These are phyloP conservation scores for Liquidambar formosana DNA, from an alignment of 164 flowering plant genomes.

Conservation along the genomic window DNA sequence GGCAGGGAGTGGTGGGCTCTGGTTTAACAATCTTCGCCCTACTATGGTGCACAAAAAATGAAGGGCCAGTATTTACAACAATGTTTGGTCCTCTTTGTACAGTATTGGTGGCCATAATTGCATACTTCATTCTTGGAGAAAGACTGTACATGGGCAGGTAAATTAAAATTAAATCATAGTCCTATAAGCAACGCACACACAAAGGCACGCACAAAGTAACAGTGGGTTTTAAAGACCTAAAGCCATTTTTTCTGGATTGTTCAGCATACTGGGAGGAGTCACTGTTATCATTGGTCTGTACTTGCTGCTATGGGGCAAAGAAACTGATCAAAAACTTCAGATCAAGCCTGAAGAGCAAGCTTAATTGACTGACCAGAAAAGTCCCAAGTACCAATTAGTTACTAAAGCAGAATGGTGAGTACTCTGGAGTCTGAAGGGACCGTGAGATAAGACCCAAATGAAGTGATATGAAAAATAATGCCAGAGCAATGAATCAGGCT, in stretches of 20 bases:
- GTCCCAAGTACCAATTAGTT: no score
- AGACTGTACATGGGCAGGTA: constrained; percentile 73
- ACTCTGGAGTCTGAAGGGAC: no score
- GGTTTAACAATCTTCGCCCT: constrained; percentile 58
- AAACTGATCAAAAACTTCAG: constrained; percentile 34
- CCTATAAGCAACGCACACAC: no score
- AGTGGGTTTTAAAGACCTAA: background rate
- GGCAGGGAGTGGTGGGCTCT: constrained; percentile 71
- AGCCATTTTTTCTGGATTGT: constrained; percentile 4
- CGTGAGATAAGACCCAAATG: no score
- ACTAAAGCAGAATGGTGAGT: no score
- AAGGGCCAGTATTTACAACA: constrained; percentile 84
- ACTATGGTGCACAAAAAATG: constrained; percentile 74
- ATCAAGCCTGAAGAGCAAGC: constrained; percentile 22
- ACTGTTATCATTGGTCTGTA: constrained; percentile 69
- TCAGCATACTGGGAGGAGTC: constrained; percentile 68
- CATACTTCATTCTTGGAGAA: constrained; percentile 76
- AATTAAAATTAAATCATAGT: background rate
- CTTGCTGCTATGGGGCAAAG: constrained; percentile 83
- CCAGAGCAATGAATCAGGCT: no score
- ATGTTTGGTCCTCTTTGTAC: constrained; percentile 82
- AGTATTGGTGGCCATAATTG: constrained; percentile 53
- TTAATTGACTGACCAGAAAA: no score
- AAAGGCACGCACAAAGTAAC: no score
- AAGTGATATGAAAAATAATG: no score